Base-by-base conservation (phyloP, 148 eudicot species). In the Camellia lanceoleosa region DNA sequence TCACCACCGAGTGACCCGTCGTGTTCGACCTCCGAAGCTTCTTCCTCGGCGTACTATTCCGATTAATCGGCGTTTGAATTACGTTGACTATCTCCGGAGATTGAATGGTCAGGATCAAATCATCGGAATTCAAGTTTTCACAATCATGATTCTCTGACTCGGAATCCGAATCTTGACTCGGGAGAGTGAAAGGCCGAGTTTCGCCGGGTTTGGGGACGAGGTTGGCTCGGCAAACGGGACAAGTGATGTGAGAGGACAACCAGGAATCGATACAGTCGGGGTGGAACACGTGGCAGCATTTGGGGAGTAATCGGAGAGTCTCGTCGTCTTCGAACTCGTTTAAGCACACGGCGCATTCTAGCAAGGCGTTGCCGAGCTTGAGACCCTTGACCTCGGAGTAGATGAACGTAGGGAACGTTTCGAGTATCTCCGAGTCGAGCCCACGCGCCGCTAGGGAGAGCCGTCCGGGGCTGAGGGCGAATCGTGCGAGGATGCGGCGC, bases 201-300 rank as follows among this genome's bases (percentile, higher is more conserved):
- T 63, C 69, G 1, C 58, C 67, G 59, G 67, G 49, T 59, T 58
- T 7, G 46, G 67, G 49, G n/a, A 30, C 55, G 69, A 76, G 79
- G 54, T 61, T 80, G 0, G 85, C 87, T 14, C 89, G 64, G 54
- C 91, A 85, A 12, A 85, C 82, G 0, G 89, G 91, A 68, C 91
- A 89, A 6, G 91, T 87, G 59, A 79, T 80, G 55, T 87, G 84
- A 18, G 80, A 52, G 2, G 73, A 68, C 11, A 89, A 76, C 91
- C 91, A 89, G 0, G 83, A 84, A 3, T 80, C 84, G 23, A 87
- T 52, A 81, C 89, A 89, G 20, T 83, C 51, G 52, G 82, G 74
- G 19, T 89, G 91, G 71, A 87, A 89, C 74, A 89, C 88, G 83
- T 89, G 91, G 72, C 80, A 65, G 30, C 89, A 89, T 6, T 66